phyloP scores from a whole-genome alignment of 805 yeast genomes.

The Clavispora santaluciae region DNA sequence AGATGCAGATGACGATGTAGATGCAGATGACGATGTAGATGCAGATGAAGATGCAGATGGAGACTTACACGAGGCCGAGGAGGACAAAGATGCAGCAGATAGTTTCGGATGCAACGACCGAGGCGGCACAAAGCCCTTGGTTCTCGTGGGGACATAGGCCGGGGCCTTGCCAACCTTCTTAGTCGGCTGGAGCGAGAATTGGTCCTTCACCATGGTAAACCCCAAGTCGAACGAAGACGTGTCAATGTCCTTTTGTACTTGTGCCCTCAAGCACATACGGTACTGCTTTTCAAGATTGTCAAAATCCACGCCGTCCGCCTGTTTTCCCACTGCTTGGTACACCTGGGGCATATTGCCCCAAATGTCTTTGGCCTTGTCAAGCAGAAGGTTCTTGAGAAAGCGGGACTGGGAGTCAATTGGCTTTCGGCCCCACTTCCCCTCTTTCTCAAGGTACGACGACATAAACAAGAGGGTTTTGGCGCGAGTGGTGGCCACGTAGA shows the following conservation, averaged over 20 bases:
- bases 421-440: slow-evolving; percentile 18
- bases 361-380: slow-evolving; percentile 5
- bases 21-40: too few relatives aligned
- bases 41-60: background rate
- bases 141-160: slow-evolving; percentile 5
- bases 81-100: background rate
- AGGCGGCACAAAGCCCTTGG: background rate
- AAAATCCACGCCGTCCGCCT: background rate
- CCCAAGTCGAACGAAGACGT: slow-evolving; percentile 3
- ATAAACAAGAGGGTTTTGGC: slow-evolving; percentile 59
- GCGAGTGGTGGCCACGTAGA: slow-evolving; percentile 86
- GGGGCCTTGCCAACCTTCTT: slow-evolving; percentile 4
- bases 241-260: slow-evolving; percentile 7
- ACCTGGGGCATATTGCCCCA: background rate
- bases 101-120: background rate
- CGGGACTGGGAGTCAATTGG: slow-evolving; percentile 23
- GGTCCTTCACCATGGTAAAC: background rate
- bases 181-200: background rate
- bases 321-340: background rate
- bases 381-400: slow-evolving; percentile 18
- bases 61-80: background rate
- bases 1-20: too few relatives aligned
- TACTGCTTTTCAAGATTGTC: slow-evolving; percentile 7
- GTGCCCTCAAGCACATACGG: slow-evolving; percentile 8
- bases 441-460: slow-evolving; percentile 24